phyloP scores from a whole-genome alignment of 805 yeast genomes.

The Vanderwaltozyma polyspora region DNA sequence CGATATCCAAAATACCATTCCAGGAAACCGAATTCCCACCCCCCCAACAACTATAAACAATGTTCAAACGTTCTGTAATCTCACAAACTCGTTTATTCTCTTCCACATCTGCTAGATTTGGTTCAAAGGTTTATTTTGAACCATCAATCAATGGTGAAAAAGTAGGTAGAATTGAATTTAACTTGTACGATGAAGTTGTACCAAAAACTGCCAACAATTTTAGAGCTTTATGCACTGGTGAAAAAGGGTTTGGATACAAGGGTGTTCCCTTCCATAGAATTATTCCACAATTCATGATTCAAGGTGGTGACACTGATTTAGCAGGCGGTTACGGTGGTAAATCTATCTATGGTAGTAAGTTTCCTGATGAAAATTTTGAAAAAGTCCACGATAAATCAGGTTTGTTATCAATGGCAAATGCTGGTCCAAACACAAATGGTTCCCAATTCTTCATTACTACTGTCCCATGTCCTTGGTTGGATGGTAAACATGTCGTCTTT shows the following conservation, averaged over 20 bases:
- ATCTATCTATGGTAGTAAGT: conserved; percentile 65
- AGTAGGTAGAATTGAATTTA: conserved; percentile 27
- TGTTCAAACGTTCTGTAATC: conserved; percentile 14
- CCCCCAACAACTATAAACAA: too few species aligned
- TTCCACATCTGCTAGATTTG: conserved; percentile 33
- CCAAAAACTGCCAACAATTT: conserved; percentile 77
- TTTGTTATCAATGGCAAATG: conserved; percentile 82
- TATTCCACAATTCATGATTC: conserved; percentile 92
- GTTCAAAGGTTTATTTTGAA: conserved; percentile 47
- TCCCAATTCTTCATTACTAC: conserved; percentile 86
- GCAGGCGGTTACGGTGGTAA: conserved; percentile 92
- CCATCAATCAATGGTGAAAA: conserved; percentile 44
- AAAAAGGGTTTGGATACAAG: conserved; percentile 79
- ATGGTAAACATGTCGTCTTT: conserved; percentile 68
- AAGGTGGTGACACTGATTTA: conserved; percentile 83
- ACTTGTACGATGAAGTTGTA: conserved; percentile 31
- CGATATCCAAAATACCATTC: too few species aligned
- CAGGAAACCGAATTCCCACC: too few species aligned
- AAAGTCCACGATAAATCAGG: conserved; percentile 73
- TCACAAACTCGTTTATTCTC: conserved; percentile 39
- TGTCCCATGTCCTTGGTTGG: conserved; percentile 67
- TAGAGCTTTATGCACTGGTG: conserved; percentile 80
- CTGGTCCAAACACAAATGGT: conserved; percentile 88
- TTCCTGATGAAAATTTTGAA: conserved; percentile 50
- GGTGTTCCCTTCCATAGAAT: conserved; percentile 86